Base-by-base conservation (phyloP, 2,329 filamentous ascomycete genomes). In the Colletotrichum sansevieriae region DNA sequence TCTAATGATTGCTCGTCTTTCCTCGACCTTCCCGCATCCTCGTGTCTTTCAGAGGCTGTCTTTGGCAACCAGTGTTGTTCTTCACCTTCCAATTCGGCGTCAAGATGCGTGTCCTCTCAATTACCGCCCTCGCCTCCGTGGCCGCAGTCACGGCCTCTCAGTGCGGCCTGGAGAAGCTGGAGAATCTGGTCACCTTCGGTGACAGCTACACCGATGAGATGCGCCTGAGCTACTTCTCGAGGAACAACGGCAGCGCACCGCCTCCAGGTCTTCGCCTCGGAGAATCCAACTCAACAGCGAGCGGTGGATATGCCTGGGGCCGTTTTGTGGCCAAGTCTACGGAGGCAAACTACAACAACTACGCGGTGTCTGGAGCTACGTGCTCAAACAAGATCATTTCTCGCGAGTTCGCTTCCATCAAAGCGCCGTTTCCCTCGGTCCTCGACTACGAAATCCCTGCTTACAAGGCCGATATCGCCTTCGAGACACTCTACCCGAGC, bases 181-280 rank as follows among this genome's bases (percentile, higher is more conserved):
- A 87, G 33, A 90, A 88, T 57, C 76, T 93, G 43, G 85, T 93
- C 44, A 85, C 89, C 0, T 94, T 94, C 75, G 91, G 92, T 12
- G 91, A 94, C 77, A 93, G 90, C 78, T 94, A 91, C 75, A 93
- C 91, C 0, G 92, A 95, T 75, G 90, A 94, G 73, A 88, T 85
- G 12, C 87, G 92, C 10, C 76, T 92, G 10, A 74, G 75, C 10
- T 94, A 92, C 75, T 91, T 94, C 74, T 79, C 81, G 65, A 78
- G 74, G 39, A 81, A 91, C 72, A 82, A 88, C 72, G 88, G 87
- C 47, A 79, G 81, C 6, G 82, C 87, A 0, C 92, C 92, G 1
- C 91, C 92, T 0, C 79, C 88, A 0, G 92, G 91, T 9, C 73
- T 76, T 13, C 74, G 82, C 20, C 82, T 85, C 46, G 79, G 81